Conservation (phyloP, 129 eudicot genomes). For the Scalesia atractyloides region DNA sequence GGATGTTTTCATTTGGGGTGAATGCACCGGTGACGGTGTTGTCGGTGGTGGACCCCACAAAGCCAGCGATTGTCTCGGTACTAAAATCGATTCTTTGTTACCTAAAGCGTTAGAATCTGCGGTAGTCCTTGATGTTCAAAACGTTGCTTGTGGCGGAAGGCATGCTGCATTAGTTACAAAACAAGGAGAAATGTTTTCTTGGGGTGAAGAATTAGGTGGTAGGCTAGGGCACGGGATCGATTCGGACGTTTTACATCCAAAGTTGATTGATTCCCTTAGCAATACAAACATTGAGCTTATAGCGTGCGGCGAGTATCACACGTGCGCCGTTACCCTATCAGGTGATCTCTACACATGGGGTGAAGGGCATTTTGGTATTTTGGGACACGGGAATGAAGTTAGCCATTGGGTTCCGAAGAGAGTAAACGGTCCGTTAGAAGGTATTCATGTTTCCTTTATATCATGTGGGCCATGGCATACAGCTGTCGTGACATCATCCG, state of each 20-base stretch:
- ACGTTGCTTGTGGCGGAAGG: constrained; percentile 71
- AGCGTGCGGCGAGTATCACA: constrained; percentile 92
- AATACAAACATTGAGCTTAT: constrained; percentile 66
- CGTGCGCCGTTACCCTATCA: constrained; percentile 80
- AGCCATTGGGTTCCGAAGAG: constrained; percentile 88
- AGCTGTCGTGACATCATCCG: constrained; percentile 68
- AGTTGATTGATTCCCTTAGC: constrained; percentile 58
- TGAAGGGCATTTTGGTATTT: constrained; percentile 74
- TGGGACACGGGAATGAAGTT: constrained; percentile 76
- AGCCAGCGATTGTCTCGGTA: constrained; percentile 38
- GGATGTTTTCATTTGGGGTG: constrained; percentile 95
- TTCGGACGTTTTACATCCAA: constrained; percentile 69
- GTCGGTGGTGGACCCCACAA: constrained; percentile 66
- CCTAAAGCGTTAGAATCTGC: constrained; percentile 87
- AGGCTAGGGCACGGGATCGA: constrained; percentile 93
- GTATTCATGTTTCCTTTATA: constrained; percentile 60
- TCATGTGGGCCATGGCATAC: constrained; percentile 99
- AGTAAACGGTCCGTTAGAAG: constrained; percentile 73
- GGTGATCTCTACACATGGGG: constrained; percentile 98
- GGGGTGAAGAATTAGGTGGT: constrained; percentile 96
- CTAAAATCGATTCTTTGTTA: constrained; percentile 55
- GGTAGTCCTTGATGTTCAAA: constrained; percentile 72
- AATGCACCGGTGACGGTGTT: constrained; percentile 68
- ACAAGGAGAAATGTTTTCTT: constrained; percentile 82
- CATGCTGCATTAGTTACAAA: constrained; percentile 83